Base-by-base conservation (phyloP, 768 basidiomycete species). In the Tylopilus plumbeoviolaceoides region DNA sequence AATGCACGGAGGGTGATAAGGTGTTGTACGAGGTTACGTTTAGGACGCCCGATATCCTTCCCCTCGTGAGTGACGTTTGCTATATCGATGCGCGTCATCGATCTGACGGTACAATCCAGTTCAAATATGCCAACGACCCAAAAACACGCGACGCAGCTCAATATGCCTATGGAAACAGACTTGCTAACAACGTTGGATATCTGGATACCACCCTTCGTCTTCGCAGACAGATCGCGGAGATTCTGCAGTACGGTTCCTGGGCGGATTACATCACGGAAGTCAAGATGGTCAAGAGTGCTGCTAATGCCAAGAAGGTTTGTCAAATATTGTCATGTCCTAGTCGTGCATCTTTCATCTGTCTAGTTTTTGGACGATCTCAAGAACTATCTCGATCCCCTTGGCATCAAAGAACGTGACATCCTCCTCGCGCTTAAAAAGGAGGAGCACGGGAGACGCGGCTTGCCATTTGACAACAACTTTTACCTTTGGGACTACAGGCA, bases 321-420 rank as follows among this genome's bases (percentile, higher is more conserved):
- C 23, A n/a, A n/a, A n/a, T n/a, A n/a, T n/a, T n/a, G n/a, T n/a
- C n/a, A n/a, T n/a, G n/a, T n/a, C n/a, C n/a, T n/a, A n/a, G n/a
- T n/a, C n/a, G n/a, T n/a, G n/a, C n/a, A n/a, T n/a, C n/a, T n/a
- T n/a, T n/a, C n/a, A n/a, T n/a, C n/a, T n/a, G n/a, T n/a, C 23
- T 47, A 89, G 87, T 94, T 94, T 75, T 75, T 94, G 53, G 74
- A 81, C 44, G 88, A 91, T 48, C 82, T 95, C 31, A 81, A 88
- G 62, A 67, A 67, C 25, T 89, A 89, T 64, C 75, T 95, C 10
- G 77, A 78, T 20, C 89, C 91, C 0, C 78, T 94, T 33, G 91
- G 81, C 3, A 57, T 73, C 7, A 81, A 83, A 62, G 90, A 95
- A 57, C 77, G 77, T 5, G 77, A 80, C 18, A 79, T 72, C 10